Conservation (phyloP, 768 basidiomycete species). For the Lactarius hengduanensis region DNA sequence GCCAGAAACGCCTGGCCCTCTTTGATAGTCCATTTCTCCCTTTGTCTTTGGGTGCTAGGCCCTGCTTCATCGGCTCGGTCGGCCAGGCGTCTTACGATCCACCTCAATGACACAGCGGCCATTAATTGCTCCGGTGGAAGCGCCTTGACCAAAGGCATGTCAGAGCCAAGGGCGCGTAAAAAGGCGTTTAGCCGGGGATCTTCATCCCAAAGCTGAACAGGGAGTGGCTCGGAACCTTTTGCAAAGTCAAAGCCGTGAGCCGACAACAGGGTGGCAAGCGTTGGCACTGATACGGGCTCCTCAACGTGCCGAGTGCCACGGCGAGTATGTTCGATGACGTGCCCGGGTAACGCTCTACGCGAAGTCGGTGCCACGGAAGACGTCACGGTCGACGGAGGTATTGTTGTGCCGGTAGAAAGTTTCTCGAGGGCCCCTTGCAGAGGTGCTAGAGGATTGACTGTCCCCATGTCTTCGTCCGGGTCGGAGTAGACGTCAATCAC, state of each 20-base stretch:
- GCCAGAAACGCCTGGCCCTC: slow-evolving; percentile 63
- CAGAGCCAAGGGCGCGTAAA: slow-evolving; percentile 55
- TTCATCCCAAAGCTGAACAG: slow-evolving; percentile 49
- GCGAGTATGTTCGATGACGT: slow-evolving; percentile 58
- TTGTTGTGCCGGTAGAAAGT: slow-evolving; percentile 41
- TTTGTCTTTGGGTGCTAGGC: slow-evolving; percentile 55
- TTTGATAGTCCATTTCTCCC: slow-evolving; percentile 64
- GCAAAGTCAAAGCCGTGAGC: slow-evolving; percentile 29
- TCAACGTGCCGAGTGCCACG: slow-evolving; percentile 63
- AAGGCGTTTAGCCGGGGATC: slow-evolving; percentile 55
- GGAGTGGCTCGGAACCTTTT: slow-evolving; percentile 35
- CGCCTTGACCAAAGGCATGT: slow-evolving; percentile 45
- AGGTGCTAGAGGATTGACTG: slow-evolving; percentile 61
- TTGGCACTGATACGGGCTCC: slow-evolving; percentile 54
- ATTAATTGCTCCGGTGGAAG: slow-evolving; percentile 49
- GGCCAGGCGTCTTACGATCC: slow-evolving; percentile 54
- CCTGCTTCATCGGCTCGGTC: slow-evolving; percentile 49
- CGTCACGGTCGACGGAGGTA: slow-evolving; percentile 34
- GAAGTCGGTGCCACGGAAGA: slow-evolving; percentile 37
- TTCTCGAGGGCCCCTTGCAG: slow-evolving; percentile 64
- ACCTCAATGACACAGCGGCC: slow-evolving; percentile 58
- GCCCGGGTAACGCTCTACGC: slow-evolving; percentile 30
- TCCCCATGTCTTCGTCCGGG: slow-evolving; percentile 44
- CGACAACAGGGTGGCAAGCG: slow-evolving; percentile 49
- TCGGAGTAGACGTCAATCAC: slow-evolving; percentile 65